These are phyloP conservation scores for Aspergillus brunneoviolaceus DNA, from an alignment of 2,329 filamentous ascomycete species.

Conservation along the genomic window DNA sequence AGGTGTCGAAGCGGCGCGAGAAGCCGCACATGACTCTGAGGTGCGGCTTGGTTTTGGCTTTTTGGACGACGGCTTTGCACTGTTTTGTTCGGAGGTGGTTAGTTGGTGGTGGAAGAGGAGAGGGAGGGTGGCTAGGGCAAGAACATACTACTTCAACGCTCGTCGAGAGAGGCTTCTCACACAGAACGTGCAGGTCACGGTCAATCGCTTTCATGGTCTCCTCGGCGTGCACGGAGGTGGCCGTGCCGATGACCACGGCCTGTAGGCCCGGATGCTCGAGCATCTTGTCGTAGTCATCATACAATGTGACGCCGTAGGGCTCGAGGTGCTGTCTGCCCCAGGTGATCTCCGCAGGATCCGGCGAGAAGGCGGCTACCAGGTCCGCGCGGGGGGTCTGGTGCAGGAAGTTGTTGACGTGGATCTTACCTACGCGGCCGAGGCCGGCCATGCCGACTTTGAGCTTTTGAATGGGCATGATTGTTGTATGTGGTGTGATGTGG, in stretches of 20 bases:
- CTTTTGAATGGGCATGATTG: slow-evolving; percentile 26
- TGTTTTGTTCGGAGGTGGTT: slow-evolving; percentile 25
- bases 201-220: slow-evolving; percentile 57
- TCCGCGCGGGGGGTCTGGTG: slow-evolving; percentile 48
- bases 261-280: slow-evolving; percentile 53
- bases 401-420: slow-evolving; percentile 49
- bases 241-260: slow-evolving; percentile 55
- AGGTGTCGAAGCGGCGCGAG: slow-evolving; percentile 64
- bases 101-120: background rate
- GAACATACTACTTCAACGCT: slow-evolving; percentile 55
- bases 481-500: background rate
- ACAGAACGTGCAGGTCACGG: slow-evolving; percentile 54
- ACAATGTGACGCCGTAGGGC: slow-evolving; percentile 52
- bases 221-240: slow-evolving; percentile 56
- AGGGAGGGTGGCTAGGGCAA: background rate
- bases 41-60: slow-evolving; percentile 54
- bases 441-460: slow-evolving; percentile 49
- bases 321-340: slow-evolving; percentile 53
- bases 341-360: slow-evolving; percentile 43
- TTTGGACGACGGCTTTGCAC: slow-evolving; percentile 59
- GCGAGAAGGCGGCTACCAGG: slow-evolving; percentile 49
- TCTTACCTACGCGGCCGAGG: slow-evolving; percentile 50
- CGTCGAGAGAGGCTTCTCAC: slow-evolving; percentile 55
- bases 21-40: slow-evolving; percentile 68
- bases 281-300: slow-evolving; percentile 56